Conservation (phyloP, 345 rosid species). For the Angophora floribunda region DNA sequence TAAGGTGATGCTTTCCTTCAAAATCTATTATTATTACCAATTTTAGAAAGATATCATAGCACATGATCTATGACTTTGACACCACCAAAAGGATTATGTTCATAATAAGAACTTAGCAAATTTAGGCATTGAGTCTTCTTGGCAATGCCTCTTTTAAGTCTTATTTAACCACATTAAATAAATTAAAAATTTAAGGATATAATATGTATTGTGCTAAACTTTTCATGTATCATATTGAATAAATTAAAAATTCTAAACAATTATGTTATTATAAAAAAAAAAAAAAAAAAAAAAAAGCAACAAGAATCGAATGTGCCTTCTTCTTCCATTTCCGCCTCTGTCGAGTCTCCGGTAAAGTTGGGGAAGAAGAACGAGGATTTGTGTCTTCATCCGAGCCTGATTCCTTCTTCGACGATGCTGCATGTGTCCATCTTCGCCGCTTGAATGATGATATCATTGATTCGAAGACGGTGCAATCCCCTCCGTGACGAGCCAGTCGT, state of each 20-base stretch:
- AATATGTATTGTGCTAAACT: too few species aligned
- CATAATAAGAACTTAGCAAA: too few species aligned
- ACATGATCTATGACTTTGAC: too few species aligned
- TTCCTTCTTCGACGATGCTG: not conserved
- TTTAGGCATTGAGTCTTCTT: fast-evolving
- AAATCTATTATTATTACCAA: too few species aligned
- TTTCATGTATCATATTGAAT: too few species aligned
- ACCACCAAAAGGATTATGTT: too few species aligned
- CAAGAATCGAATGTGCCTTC: not conserved
- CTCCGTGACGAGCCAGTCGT: not conserved
- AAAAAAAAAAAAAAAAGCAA: not conserved
- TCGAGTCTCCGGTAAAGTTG: not conserved
- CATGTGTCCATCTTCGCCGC: not conserved
- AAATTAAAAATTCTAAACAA: too few species aligned
- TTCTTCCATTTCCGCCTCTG: not conserved
- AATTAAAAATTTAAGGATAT: too few species aligned
- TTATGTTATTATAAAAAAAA: not conserved
- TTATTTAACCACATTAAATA: fast-evolving
- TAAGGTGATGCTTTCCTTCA: too few species aligned
- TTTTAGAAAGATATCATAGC: too few species aligned
- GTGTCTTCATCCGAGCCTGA: not conserved
- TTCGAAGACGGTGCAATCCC: not conserved
- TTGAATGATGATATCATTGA: not conserved
- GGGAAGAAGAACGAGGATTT: not conserved
- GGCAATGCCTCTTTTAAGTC: too few species aligned